These are phyloP conservation scores for Colletotrichum cereale DNA, from an alignment of 2,329 filamentous ascomycete species.

Conservation along the genomic window DNA sequence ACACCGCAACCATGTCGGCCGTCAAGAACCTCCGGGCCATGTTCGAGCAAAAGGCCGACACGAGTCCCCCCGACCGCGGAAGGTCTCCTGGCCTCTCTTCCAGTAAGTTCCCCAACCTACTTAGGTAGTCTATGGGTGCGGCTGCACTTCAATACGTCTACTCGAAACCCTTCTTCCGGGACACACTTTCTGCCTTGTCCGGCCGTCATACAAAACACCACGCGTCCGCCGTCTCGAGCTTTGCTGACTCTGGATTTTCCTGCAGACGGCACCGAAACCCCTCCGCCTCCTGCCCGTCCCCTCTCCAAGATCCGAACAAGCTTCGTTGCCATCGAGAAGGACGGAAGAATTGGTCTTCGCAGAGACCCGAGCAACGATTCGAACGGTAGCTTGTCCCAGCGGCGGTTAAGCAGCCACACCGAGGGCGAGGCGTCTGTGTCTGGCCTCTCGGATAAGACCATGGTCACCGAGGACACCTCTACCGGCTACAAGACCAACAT, in stretches of 20 bases:
- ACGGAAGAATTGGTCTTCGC: constrained; percentile 68
- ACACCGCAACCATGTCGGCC: constrained; percentile 68
- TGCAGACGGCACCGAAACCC: constrained; percentile 41
- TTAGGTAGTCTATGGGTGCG: not conserved
- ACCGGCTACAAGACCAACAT: constrained; percentile 51
- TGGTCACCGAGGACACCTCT: constrained; percentile 45
- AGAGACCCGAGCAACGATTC: constrained; percentile 60
- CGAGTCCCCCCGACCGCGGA: constrained; percentile 76
- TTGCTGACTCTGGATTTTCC: constrained; percentile 19
- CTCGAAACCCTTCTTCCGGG: too few relatives aligned
- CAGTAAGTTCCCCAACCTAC: constrained; percentile 49
- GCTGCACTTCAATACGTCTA: not conserved
- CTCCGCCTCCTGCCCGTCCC: constrained; percentile 60
- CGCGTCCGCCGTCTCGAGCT: constrained; percentile 1
- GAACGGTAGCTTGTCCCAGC: constrained; percentile 48
- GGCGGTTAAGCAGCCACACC: constrained; percentile 53
- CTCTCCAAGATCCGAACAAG: constrained; percentile 81
- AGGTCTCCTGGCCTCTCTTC: constrained; percentile 71
- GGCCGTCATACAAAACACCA: not conserved
- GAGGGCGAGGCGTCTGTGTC: constrained; percentile 49
- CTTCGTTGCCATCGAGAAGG: constrained; percentile 80
- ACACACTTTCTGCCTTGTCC: constrained; percentile 4
- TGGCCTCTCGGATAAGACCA: constrained; percentile 36
- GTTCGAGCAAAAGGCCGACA: constrained; percentile 80
- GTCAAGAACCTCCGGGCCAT: constrained; percentile 83